Evolutionary conservation across 2,329 filamentous ascomycete genomes (phyloP).

Genomic region (Colletotrichum sp.): DNA sequence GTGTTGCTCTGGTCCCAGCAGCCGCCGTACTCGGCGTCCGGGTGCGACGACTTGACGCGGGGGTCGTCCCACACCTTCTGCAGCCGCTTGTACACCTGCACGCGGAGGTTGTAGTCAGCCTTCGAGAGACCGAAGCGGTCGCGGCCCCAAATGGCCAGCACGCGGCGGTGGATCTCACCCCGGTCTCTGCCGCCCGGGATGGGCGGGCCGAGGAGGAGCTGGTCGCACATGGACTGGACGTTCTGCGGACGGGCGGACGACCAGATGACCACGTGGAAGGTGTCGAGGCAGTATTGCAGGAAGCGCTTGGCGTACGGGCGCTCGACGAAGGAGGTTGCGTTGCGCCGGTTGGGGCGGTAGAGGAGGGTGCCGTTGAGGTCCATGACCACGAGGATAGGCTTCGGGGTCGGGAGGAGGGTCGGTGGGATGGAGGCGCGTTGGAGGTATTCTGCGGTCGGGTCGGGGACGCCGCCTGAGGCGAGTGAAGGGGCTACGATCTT

Average conservation of each 20-base stretch:
- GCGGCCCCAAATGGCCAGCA: slow-evolving; percentile 79
- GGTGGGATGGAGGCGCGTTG: slow-evolving; percentile 52
- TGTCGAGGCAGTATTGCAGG: slow-evolving; percentile 73
- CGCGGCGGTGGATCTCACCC: slow-evolving; percentile 51
- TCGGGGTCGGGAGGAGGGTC: slow-evolving; percentile 47
- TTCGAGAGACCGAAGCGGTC: slow-evolving; percentile 73
- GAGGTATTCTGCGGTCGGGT: slow-evolving; percentile 67
- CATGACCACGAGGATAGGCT: slow-evolving; percentile 79
- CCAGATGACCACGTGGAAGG: slow-evolving; percentile 87
- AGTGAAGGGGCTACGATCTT: slow-evolving; percentile 32
- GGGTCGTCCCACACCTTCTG: slow-evolving; percentile 70
- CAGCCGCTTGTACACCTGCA: slow-evolving; percentile 91
- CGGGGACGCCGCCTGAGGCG: slow-evolving; percentile 63
- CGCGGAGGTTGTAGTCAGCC: slow-evolving; percentile 69
- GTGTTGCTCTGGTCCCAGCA: slow-evolving; percentile 86
- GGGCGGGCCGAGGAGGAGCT: slow-evolving; percentile 56
- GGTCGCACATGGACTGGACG: slow-evolving; percentile 69
- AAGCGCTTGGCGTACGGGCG: slow-evolving; percentile 75
- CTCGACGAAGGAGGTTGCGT: slow-evolving; percentile 57
- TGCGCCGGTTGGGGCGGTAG: slow-evolving; percentile 63
- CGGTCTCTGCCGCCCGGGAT: neutral
- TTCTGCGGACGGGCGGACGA: slow-evolving; percentile 82
- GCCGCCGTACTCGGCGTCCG: slow-evolving; percentile 38
- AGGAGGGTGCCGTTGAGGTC: slow-evolving; percentile 95
- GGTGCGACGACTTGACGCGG: slow-evolving; percentile 48